Base-by-base conservation (phyloP, 192 early-diverging fungal species). In the Gigaspora rosea region DNA sequence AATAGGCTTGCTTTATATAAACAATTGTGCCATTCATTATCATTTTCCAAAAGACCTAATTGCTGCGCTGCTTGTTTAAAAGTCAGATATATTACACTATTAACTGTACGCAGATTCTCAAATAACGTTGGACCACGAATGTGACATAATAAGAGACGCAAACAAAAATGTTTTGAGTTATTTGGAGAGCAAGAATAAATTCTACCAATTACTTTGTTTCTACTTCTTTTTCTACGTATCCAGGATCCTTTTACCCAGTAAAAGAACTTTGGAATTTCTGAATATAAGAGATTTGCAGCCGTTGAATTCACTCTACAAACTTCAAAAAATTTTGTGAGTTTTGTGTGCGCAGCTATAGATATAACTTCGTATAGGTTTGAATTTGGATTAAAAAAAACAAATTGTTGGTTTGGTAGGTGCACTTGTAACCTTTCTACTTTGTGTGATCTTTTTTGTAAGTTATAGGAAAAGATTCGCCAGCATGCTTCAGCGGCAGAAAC, bases 401-500 rank as follows among this genome's bases (percentile, higher is more conserved):
- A 8, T 27, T 84, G 80, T 50, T 59, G 6, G 35, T 68, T 64
- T 16, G 54, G 48, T 3, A 74, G 48, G 59, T 84, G 77, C 6
- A 84, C 78, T n/a, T 57, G 54, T 48, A 82, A 59, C 13, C 79
- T 61, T 49, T 62, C 10, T 22, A 81, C 50, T 2, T 16, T 18
- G n/a, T 80, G 83, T 41, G 46, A 77, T 20, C 76, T 74, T 57
- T 56, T 41, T 35, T 84, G 80, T 52, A 82, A 59, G 2, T 36
- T 33, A 65, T 81, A 84, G 27, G n/a, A n/a, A n/a, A n/a, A n/a
- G n/a, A n/a, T n/a, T n/a, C n/a, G n/a, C n/a, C n/a, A n/a, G n/a
- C n/a, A n/a, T n/a, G n/a, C n/a, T n/a, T n/a, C n/a, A n/a, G n/a
- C n/a, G n/a, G n/a, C n/a, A n/a, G n/a, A n/a, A n/a, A n/a, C n/a